Evolutionary conservation across 2,329 filamentous ascomycete genomes (phyloP).

Genomic region (Pseudocercospora macadamiae): DNA sequence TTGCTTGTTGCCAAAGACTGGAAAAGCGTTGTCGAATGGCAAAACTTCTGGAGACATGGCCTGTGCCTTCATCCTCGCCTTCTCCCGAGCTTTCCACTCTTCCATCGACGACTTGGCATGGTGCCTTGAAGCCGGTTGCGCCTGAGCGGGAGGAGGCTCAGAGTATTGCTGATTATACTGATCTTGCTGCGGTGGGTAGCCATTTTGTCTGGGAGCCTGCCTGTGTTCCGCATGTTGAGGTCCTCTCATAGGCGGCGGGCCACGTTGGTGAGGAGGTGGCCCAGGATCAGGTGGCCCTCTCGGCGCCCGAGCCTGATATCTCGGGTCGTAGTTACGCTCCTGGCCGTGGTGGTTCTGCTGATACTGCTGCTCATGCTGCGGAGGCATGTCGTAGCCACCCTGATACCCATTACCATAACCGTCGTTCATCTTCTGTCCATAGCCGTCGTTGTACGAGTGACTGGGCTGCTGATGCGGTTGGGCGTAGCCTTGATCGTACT

Average conservation of each 20-base stretch:
- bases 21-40: slow-evolving; percentile 52
- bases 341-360: slow-evolving; percentile 18
- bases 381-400: slow-evolving; percentile 15
- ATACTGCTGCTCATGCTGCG: slow-evolving; percentile 22
- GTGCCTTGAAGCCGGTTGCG: neutral
- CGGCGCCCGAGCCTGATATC: slow-evolving; percentile 32
- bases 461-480: slow-evolving; percentile 16
- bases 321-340: slow-evolving; percentile 30
- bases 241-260: slow-evolving; percentile 10
- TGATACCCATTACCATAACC: slow-evolving; percentile 17
- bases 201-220: slow-evolving; percentile 16
- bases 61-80: slow-evolving; percentile 35
- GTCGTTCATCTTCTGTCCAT: slow-evolving; percentile 16
- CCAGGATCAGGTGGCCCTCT: slow-evolving; percentile 18
- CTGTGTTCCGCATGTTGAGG: slow-evolving; percentile 12
- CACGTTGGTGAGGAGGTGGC: slow-evolving; percentile 11
- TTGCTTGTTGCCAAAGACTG: slow-evolving; percentile 43
- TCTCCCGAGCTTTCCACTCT: slow-evolving; percentile 40
- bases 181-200: slow-evolving; percentile 11
- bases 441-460: slow-evolving; percentile 17
- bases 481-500: slow-evolving; percentile 25
- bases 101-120: slow-evolving; percentile 35
- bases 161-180: slow-evolving; percentile 1
- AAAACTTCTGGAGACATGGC: slow-evolving; percentile 33
- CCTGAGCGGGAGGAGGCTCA: slow-evolving; percentile 1